A percentile compares a stretch with the other conserved stretches of the same genome.
These are phyloP conservation scores for Globisporangium iwayamae DNA, from an alignment of 352 stramenopile species.

Conservation along the genomic window DNA sequence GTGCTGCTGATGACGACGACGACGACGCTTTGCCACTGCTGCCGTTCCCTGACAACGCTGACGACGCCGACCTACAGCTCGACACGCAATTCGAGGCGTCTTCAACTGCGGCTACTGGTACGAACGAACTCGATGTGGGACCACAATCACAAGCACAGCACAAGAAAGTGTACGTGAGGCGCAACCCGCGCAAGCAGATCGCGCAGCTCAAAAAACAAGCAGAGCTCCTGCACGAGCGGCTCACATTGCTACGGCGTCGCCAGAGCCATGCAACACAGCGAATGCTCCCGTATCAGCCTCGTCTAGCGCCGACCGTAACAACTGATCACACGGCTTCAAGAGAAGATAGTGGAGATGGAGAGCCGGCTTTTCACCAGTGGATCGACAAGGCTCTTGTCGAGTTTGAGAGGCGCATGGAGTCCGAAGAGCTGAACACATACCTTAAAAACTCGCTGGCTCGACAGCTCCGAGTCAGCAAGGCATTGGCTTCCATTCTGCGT, in stretches of 20 bases:
- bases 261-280: neutral
- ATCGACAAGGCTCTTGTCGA: neutral
- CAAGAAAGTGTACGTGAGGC: neutral
- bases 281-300: neutral
- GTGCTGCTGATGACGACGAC: too few species aligned
- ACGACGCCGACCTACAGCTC: too few species aligned
- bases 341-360: too few species aligned
- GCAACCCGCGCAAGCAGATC: neutral
- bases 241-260: neutral
- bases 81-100: too few species aligned
- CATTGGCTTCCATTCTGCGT: too few species aligned
- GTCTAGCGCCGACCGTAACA: too few species aligned
- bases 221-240: neutral
- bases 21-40: too few species aligned
- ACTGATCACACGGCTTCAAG: too few species aligned
- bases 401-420: neutral
- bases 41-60: too few species aligned
- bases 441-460: neutral
- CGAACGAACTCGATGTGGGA: too few species aligned
- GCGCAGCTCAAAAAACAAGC: neutral
- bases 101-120: too few species aligned
- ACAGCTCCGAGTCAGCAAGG: neutral
- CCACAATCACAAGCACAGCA: neutral
- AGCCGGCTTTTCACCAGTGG: neutral
- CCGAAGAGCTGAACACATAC: neutral